These are phyloP conservation scores for Aphanomyces cochlioides DNA, from an alignment of 352 stramenopile genomes.

Conservation along the genomic window DNA sequence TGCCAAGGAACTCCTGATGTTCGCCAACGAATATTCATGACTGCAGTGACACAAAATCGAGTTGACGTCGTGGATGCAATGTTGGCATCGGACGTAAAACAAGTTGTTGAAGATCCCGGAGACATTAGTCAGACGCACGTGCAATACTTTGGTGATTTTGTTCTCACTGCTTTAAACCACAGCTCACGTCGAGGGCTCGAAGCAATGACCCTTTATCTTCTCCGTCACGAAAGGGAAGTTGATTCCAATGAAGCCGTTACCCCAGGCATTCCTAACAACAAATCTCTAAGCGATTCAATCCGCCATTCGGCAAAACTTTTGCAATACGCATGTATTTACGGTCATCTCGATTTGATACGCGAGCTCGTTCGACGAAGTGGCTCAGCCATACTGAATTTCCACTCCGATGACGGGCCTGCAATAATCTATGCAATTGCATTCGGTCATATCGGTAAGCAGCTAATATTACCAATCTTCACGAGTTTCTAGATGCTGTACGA, in stretches of 20 bases:
- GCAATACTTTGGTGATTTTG: conserved; percentile 52
- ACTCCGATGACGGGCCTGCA: conserved; percentile 55
- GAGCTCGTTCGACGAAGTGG: conserved; percentile 55
- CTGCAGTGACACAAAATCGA: conserved; percentile 57
- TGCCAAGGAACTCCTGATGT: conserved; percentile 38
- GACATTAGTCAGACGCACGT: conserved; percentile 32
- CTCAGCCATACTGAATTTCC: conserved; percentile 52
- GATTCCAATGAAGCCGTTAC: too few species aligned
- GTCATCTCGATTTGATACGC: conserved; percentile 39
- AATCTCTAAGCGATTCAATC: conserved; percentile 45
- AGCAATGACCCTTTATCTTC: conserved; percentile 54
- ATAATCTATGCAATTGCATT: conserved; percentile 66
- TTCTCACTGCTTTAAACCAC: conserved; percentile 55
- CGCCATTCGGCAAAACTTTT: conserved; percentile 67
- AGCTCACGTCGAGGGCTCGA: conserved; percentile 56
- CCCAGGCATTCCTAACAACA: not conserved
- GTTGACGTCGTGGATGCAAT: conserved; percentile 48
- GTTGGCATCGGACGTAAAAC: conserved; percentile 24
- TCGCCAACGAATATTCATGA: conserved; percentile 54
- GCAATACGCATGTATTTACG: conserved; percentile 59
- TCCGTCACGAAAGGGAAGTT: conserved; percentile 47
- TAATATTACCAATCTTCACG: not conserved
- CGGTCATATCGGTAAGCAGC: conserved; percentile 33
- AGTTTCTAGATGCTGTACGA: conserved; percentile 32
- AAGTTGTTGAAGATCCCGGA: conserved; percentile 20